phyloP scores from a whole-genome alignment of 208 protist species.

The Crithidia sp. region DNA sequence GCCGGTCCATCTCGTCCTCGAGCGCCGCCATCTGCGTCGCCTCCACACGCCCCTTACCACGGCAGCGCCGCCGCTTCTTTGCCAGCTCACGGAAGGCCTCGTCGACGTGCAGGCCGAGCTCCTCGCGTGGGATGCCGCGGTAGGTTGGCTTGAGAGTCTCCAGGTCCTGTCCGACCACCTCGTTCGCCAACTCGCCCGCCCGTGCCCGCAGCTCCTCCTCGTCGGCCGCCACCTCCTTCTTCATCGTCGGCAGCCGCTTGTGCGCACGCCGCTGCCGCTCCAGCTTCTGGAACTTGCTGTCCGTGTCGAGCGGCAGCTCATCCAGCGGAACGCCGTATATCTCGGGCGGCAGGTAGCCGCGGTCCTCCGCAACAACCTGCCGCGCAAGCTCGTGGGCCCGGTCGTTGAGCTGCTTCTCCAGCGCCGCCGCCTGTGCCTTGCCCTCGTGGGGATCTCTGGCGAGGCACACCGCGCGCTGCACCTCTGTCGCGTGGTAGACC shows the following conservation, averaged over 20 bases:
- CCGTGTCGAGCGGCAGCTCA: conserved; percentile 66
- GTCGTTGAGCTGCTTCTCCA: conserved; percentile 65
- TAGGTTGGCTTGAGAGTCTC: conserved; percentile 54
- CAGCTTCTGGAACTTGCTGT: conserved; percentile 65
- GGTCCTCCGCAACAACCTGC: conserved; percentile 40
- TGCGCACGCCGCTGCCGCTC: conserved; percentile 61
- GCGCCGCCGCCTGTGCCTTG: conserved; percentile 9
- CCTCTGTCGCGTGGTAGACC: conserved; percentile 50
- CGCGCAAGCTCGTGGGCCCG: conserved; percentile 54
- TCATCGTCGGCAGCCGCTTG: conserved; percentile 40
- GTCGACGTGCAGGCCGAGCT: conserved; percentile 77
- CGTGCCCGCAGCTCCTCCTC: conserved; percentile 54
- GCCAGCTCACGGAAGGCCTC: conserved; percentile 65
- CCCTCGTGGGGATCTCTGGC: conserved; percentile 32
- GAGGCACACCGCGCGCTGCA: conserved; percentile 66
- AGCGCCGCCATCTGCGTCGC: conserved; percentile 63
- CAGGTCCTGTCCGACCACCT: conserved; percentile 67
- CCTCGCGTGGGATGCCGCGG: conserved; percentile 69
- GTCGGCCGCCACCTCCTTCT: conserved; percentile 48
- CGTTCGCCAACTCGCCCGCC: conserved; percentile 62
- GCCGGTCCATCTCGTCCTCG: conserved; percentile 77
- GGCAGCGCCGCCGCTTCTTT: conserved; percentile 36
- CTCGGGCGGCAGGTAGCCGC: conserved; percentile 55
- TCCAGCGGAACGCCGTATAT: conserved; percentile 67
- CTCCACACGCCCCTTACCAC: conserved; percentile 39